Percentiles rank a stretch among this genome's conserved stretches.
Evolutionary conservation across 1,139 yeast genomes (phyloP).

Genomic region (Blastobotrys petasosporus): DNA sequence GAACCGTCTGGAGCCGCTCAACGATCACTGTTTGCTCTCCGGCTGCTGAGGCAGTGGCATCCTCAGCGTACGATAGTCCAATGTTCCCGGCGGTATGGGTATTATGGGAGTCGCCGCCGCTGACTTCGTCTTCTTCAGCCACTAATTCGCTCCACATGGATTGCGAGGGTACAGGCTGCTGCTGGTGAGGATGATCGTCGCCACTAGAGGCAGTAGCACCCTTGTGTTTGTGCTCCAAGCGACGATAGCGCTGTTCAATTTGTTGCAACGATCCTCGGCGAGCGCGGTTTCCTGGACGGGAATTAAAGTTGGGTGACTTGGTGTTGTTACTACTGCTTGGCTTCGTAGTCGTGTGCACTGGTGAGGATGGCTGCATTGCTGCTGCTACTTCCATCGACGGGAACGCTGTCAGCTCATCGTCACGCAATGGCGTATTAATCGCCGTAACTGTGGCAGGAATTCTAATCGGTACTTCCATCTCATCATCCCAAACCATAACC

Average conservation of each 20-base stretch:
- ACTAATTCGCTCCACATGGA: slow-evolving; percentile 14
- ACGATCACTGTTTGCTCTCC: slow-evolving; percentile 44
- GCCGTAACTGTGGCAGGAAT: slow-evolving; percentile 24
- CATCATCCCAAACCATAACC: slow-evolving; percentile 55
- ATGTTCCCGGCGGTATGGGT: slow-evolving; percentile 20
- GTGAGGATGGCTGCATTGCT: too few species aligned
- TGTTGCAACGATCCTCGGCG: slow-evolving; percentile 22
- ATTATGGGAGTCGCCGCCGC: slow-evolving; percentile 8
- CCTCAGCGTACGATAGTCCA: slow-evolving; percentile 32
- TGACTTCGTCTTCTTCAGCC: slow-evolving; percentile 7
- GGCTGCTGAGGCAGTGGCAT: slow-evolving; percentile 24
- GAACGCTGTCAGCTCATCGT: slow-evolving; percentile 6
- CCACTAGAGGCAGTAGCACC: too few species aligned
- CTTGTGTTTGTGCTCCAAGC: slow-evolving; percentile 16
- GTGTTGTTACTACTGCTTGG: too few species aligned
- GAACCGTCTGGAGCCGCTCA: slow-evolving; percentile 55
- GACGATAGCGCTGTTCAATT: slow-evolving; percentile 26
- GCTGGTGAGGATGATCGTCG: background rate
- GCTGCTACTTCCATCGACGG: slow-evolving; percentile 1
- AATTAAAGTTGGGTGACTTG: background rate
- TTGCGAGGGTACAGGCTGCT: slow-evolving; percentile 11
- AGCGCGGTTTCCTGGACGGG: slow-evolving; percentile 1
- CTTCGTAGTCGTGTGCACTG: too few species aligned
- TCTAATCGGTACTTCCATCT: slow-evolving; percentile 51
- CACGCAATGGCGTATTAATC: slow-evolving; percentile 20